Base-by-base conservation (phyloP, 2,329 filamentous ascomycete species). In the Diplocarpon mali region DNA sequence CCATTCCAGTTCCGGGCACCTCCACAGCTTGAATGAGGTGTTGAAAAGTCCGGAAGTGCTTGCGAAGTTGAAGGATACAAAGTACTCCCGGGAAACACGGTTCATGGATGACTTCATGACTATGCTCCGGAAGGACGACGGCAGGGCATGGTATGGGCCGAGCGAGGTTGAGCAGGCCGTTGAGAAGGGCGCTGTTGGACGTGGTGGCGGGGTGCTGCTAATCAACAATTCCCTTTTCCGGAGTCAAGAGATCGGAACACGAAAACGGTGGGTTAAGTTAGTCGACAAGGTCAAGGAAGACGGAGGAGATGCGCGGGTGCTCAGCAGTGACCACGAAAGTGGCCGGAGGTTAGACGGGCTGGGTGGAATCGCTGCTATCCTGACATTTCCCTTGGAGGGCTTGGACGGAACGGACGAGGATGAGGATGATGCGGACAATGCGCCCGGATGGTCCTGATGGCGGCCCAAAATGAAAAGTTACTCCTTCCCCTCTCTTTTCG, bases 241-340 rank as follows among this genome's bases (percentile, higher is more conserved):
- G 39, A 88, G 83, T 53, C 76, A 90, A 57, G 80, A 93, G 46
- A 73, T 95, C 5, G 73, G 70, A 1, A 81, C 79, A 47, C 72
- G 92, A 54, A 85, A 81, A 61, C 76, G 80, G 51, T 96, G 89
- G 71, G 90, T 96, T 1, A 69, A 69, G 8, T 70, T 96, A 37
- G 89, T 96, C 3, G 90, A 96, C 62, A 81, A 80, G 50, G 90
- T 96, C n/a, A 78, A 80, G 53, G 80, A 80, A 2, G 81, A 87
- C 52, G 92, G 90, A 5, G 92, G 90, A 1, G 88, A 95, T 53
- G 85, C 87, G 1, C 72, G 85, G 43, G 77, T 96, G n/a, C 66
- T 96, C 24, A 96, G 90, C 63, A 89, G 85, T 57, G 83, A 93
- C 59, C 90, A 96, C 63, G 90, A 95, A 68, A 95, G 89, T 62